Conservation (phyloP, 1,284 basidiomycete species). For the Trametes pubescens region DNA sequence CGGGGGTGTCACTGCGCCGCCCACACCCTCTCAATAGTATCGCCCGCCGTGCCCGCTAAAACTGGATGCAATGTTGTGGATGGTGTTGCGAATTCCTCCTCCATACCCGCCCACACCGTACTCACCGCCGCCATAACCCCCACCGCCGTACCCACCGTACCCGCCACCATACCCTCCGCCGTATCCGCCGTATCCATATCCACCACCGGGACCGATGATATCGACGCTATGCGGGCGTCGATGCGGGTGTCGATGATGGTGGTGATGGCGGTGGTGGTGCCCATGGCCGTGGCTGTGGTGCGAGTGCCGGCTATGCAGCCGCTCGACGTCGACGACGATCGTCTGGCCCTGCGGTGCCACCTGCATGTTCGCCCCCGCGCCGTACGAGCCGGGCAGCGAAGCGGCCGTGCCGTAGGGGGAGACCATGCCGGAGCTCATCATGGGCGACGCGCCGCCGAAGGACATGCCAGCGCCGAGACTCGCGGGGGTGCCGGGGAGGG, state of each 20-base stretch:
- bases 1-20: not conserved
- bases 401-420: conserved; percentile 8
- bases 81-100: not conserved
- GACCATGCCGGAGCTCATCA: not conserved
- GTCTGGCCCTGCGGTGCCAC: conserved; percentile 29
- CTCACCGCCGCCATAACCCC: not conserved
- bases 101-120: conserved; percentile 14
- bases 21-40: conserved; percentile 2
- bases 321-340: conserved; percentile 30
- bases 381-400: conserved; percentile 12
- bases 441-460: conserved; percentile 13
- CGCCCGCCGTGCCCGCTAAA: conserved; percentile 7
- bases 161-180: conserved; percentile 14
- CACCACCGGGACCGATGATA: conserved; percentile 18
- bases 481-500: conserved; percentile 10
- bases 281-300: conserved; percentile 3
- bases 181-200: conserved; percentile 11
- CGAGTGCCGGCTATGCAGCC: conserved; percentile 19
- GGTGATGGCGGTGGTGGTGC: not conserved
- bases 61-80: conserved; percentile 1
- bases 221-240: conserved; percentile 30
- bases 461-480: not conserved
- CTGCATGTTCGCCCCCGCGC: conserved; percentile 8
- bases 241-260: conserved; percentile 35
- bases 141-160: conserved; percentile 4